A percentile compares a stretch with the other conserved stretches of the same genome.
phyloP scores from a whole-genome alignment of 2,329 filamentous ascomycete genomes.

The Botrytis hyacinthi region DNA sequence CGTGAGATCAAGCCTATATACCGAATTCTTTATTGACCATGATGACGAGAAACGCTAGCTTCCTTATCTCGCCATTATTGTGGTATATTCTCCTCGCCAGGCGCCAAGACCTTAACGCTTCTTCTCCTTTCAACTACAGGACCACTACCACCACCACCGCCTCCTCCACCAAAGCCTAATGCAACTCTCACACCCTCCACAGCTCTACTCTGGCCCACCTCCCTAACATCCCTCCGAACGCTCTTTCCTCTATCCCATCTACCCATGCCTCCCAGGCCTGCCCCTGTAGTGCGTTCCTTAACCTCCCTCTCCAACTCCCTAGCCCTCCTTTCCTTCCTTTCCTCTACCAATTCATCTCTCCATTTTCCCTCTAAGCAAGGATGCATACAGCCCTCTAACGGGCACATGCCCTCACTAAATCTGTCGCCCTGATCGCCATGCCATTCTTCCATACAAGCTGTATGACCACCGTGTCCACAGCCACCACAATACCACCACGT shows the following conservation, averaged over 20 bases:
- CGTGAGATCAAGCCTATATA: background rate
- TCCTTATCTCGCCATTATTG: background rate
- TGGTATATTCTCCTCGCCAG: slow-evolving; percentile 30
- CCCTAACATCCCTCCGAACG: slow-evolving; percentile 51
- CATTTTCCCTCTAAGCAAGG: slow-evolving; percentile 59
- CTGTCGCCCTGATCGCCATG: slow-evolving; percentile 46
- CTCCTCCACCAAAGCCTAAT: slow-evolving; percentile 38
- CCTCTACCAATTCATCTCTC: slow-evolving; percentile 46
- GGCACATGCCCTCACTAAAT: slow-evolving; percentile 54
- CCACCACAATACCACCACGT: slow-evolving; percentile 63
- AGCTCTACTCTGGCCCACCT: slow-evolving; percentile 58
- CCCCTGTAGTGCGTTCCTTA: slow-evolving; percentile 27
- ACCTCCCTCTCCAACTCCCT: slow-evolving; percentile 50
- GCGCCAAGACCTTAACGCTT: slow-evolving; percentile 59
- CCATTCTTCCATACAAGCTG: slow-evolving; percentile 59
- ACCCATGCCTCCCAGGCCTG: background rate
- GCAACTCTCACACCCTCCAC: slow-evolving; percentile 59
- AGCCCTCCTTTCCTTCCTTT: slow-evolving; percentile 28
- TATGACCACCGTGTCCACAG: slow-evolving; percentile 62
- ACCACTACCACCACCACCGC: slow-evolving; percentile 1
- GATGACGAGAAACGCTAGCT: background rate
- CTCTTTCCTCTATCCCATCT: slow-evolving; percentile 23
- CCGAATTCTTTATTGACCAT: background rate
- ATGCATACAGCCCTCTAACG: slow-evolving; percentile 63
- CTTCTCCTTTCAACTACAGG: slow-evolving; percentile 56